Conservation (phyloP, 176 grass and related monocot species). For the Paspalum notatum region DNA sequence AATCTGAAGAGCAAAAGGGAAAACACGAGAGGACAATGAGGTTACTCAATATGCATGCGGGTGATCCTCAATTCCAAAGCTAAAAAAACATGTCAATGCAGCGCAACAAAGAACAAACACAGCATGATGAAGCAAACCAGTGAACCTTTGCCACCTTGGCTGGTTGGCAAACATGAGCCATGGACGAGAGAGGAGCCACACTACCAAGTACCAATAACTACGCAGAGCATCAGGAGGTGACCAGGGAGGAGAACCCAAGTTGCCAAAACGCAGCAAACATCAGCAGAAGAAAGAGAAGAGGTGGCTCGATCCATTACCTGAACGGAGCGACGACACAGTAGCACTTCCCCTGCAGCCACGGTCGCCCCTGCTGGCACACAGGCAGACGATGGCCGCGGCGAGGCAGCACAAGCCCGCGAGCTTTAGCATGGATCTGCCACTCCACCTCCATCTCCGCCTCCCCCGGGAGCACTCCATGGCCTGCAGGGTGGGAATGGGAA, state of each 20-base stretch:
- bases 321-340: conserved; percentile 30
- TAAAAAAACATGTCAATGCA: neutral
- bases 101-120: neutral
- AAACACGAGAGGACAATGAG: neutral
- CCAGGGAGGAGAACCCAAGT: neutral
- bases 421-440: conserved; percentile 41
- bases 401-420: conserved; percentile 32
- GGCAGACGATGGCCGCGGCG: conserved; percentile 34
- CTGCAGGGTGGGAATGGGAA: neutral
- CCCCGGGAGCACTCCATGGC: conserved; percentile 46
- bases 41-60: neutral
- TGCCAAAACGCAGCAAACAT: conserved; percentile 10
- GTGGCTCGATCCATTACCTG: conserved; percentile 40
- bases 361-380: conserved; percentile 21
- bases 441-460: conserved; percentile 18
- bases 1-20: conserved; percentile 32
- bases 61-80: neutral
- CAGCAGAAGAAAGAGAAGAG: neutral
- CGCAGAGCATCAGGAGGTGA: neutral
- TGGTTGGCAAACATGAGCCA: too few species aligned
- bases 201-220: too few species aligned
- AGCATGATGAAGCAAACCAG: too few species aligned
- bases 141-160: too few species aligned
- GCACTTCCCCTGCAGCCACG: neutral
- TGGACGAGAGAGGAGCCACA: too few species aligned